Conservation (phyloP, 306 rosid genomes). For the Vigna unguiculata region DNA sequence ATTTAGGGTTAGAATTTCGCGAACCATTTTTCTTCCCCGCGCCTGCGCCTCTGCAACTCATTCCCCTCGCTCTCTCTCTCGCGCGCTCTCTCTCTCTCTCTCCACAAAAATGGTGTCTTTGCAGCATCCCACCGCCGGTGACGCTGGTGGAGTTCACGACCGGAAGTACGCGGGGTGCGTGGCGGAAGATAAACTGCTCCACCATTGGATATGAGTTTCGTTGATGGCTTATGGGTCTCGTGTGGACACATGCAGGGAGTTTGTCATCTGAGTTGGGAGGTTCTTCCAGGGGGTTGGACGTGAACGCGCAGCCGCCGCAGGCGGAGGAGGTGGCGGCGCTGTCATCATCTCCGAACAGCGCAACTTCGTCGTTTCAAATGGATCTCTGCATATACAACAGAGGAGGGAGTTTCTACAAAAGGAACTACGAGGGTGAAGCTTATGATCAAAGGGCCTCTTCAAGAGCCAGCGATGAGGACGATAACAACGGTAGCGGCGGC, state of each 20-base stretch:
- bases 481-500: constrained; percentile 29
- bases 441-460: constrained; percentile 70
- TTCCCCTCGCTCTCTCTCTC: too few species aligned
- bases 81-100: too few species aligned
- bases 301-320: constrained; percentile 53
- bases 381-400: constrained; percentile 63
- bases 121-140: too few species aligned
- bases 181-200: too few species aligned
- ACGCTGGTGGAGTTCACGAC: too few species aligned
- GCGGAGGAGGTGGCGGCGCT: constrained; percentile 56
- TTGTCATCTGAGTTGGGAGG: constrained; percentile 60
- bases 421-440: constrained; percentile 62
- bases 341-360: constrained; percentile 81
- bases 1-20: too few species aligned
- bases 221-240: not conserved
- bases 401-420: constrained; percentile 43
- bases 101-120: too few species aligned
- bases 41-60: too few species aligned
- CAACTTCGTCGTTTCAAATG: constrained; percentile 79
- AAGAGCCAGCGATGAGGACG: constrained; percentile 87
- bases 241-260: constrained; percentile 54
- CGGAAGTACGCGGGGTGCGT: too few species aligned
- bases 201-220: not conserved
- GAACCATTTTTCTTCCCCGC: too few species aligned
- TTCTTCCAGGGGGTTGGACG: constrained; percentile 59